These are phyloP conservation scores for Actinomortierella wolfii DNA, from an alignment of 371 early-diverging fungal genomes.

Conservation along the genomic window DNA sequence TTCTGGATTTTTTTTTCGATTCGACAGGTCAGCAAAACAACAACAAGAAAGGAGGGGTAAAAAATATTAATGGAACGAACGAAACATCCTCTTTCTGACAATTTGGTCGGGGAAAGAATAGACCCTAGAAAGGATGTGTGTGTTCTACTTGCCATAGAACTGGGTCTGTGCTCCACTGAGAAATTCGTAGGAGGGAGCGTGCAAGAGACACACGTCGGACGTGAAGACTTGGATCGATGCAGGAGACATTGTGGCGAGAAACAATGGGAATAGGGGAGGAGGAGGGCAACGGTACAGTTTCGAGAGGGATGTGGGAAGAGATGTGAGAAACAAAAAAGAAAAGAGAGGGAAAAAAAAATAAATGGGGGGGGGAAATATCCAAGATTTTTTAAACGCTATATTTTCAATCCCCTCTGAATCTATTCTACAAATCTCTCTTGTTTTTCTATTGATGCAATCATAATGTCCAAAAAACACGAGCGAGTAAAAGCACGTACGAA, in stretches of 20 bases:
- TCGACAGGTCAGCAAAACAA: neutral
- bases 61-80: neutral
- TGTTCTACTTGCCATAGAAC: constrained; percentile 20
- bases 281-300: too few species aligned
- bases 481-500: too few species aligned
- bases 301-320: too few species aligned
- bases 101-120: neutral
- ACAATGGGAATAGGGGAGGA: too few species aligned
- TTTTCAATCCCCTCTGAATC: too few species aligned
- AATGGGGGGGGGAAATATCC: too few species aligned
- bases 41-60: neutral
- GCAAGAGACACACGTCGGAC: constrained; percentile 37
- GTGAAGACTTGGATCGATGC: constrained; percentile 37
- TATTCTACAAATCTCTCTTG: too few species aligned
- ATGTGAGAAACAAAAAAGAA: too few species aligned
- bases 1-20: constrained; percentile 15
- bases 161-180: constrained; percentile 30
- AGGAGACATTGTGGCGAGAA: constrained; percentile 9
- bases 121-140: neutral
- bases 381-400: too few species aligned
- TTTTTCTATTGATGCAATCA: too few species aligned
- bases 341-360: too few species aligned
- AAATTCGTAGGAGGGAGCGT: constrained; percentile 33
- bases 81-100: neutral
- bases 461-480: too few species aligned